These are phyloP conservation scores for Shiraia bambusicola DNA, from an alignment of 2,329 filamentous ascomycete species.

Conservation along the genomic window DNA sequence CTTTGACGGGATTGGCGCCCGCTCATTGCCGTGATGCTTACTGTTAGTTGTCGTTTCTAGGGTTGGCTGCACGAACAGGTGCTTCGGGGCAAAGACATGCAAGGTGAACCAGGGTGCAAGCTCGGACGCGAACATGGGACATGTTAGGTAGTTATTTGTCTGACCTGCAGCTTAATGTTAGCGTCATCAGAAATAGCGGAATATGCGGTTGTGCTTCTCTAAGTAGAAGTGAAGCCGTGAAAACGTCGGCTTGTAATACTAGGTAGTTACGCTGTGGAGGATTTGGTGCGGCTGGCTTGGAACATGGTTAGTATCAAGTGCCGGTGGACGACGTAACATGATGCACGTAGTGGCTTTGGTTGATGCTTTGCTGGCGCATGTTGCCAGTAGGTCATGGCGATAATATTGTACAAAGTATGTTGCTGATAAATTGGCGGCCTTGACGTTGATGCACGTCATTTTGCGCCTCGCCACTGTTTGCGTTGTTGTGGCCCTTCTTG, in stretches of 20 bases:
- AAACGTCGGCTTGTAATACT: background rate
- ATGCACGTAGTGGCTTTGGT: background rate
- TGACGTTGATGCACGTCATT: constrained; percentile 15
- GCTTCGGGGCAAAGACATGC: constrained; percentile 19
- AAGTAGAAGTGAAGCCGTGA: constrained; percentile 3
- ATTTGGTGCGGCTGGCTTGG: constrained; percentile 2
- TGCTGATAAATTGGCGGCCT: constrained; percentile 12
- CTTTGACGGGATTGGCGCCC: too few species aligned
- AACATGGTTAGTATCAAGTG: constrained; percentile 8
- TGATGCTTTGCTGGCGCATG: constrained; percentile 3
- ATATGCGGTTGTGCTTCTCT: constrained; percentile 9
- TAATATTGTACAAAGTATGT: constrained; percentile 23
- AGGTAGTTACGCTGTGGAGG: background rate
- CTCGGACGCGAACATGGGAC: constrained; percentile 13
- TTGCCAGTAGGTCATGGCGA: constrained; percentile 7
- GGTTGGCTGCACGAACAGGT: constrained; percentile 4
- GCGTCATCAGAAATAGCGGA: constrained; percentile 2
- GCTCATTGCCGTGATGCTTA: background rate
- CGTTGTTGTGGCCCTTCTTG: constrained; percentile 7
- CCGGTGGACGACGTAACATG: background rate
- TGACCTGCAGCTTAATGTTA: constrained; percentile 10
- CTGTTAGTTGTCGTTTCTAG: constrained; percentile 3
- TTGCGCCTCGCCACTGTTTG: constrained; percentile 6
- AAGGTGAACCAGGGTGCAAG: constrained; percentile 10
- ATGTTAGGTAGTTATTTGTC: too few species aligned